These are phyloP conservation scores for Magnusiomyces clavatus DNA, from an alignment of 1,139 yeast species.

Conservation along the genomic window DNA sequence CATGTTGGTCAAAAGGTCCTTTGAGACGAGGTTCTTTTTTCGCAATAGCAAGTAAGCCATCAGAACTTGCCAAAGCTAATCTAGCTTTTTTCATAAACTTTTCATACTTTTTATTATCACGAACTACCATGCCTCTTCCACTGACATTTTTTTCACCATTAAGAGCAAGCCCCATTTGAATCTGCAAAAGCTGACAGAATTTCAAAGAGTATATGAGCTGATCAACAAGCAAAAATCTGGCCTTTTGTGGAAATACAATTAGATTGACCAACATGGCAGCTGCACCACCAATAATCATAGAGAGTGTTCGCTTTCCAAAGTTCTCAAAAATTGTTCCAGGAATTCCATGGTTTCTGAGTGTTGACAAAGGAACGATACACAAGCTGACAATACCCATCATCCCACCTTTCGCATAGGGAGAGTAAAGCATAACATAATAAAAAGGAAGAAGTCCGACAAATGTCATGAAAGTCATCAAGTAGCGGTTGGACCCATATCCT, in stretches of 20 bases:
- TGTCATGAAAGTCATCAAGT: slow-evolving; percentile 38
- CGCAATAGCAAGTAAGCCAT: slow-evolving; percentile 30
- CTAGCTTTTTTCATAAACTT: slow-evolving; percentile 33
- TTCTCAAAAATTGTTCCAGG: slow-evolving; percentile 38
- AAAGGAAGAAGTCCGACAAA: slow-evolving; percentile 40
- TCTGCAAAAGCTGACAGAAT: slow-evolving; percentile 34
- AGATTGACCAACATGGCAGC: slow-evolving; percentile 41
- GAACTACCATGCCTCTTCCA: slow-evolving; percentile 16
- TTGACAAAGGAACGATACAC: slow-evolving; percentile 35
- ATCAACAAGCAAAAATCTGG: slow-evolving; percentile 38
- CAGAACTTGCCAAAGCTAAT: slow-evolving; percentile 36
- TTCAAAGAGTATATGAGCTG: slow-evolving; percentile 38
- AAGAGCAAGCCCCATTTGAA: slow-evolving; percentile 36
- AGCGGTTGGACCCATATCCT: slow-evolving; percentile 35
- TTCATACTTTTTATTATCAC: slow-evolving; percentile 26
- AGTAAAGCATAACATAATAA: slow-evolving; percentile 37
- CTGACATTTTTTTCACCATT: slow-evolving; percentile 32
- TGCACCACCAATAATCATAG: slow-evolving; percentile 44
- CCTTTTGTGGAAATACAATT: slow-evolving; percentile 40
- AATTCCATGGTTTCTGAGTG: slow-evolving; percentile 15
- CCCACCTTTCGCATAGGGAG: slow-evolving; percentile 45
- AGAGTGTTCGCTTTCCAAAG: slow-evolving; percentile 43
- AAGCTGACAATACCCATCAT: slow-evolving; percentile 42
- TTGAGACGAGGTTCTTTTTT: slow-evolving; percentile 43
- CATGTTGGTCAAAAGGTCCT: slow-evolving; percentile 38